Evolutionary conservation across 176 grass and related monocot genomes (phyloP).

Genomic region (Pontederia paniculata): DNA sequence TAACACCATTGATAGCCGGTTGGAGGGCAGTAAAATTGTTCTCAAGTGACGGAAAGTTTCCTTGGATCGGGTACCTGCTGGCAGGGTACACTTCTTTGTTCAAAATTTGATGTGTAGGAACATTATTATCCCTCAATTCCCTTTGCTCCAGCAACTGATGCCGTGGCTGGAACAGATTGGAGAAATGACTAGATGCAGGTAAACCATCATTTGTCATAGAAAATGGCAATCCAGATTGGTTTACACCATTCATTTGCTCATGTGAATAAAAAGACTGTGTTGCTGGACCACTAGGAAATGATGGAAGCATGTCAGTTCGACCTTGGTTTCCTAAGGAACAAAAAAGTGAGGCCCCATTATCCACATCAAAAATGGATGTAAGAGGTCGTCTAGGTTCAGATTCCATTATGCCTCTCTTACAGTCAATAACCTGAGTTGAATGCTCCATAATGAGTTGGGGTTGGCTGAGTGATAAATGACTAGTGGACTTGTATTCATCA

Average conservation of each 20-base stretch:
- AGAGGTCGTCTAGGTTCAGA: slow-evolving; percentile 15
- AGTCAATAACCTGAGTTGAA: slow-evolving; percentile 18
- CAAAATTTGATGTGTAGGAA: slow-evolving; percentile 21
- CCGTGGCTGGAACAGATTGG: slow-evolving; percentile 8
- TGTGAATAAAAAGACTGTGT: slow-evolving; percentile 10
- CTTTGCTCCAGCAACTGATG: slow-evolving; percentile 22
- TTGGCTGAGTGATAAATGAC: slow-evolving; percentile 20
- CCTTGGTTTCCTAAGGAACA: slow-evolving; percentile 20
- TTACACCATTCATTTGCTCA: slow-evolving; percentile 18
- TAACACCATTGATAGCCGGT: slow-evolving; percentile 17
- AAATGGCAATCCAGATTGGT: slow-evolving; percentile 29
- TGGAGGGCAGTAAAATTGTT: slow-evolving; percentile 15
- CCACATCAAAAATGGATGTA: slow-evolving; percentile 20
- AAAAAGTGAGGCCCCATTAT: slow-evolving; percentile 17
- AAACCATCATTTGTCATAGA: slow-evolving; percentile 15
- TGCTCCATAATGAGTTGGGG: slow-evolving; percentile 22
- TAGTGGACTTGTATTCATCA: slow-evolving; percentile 12
- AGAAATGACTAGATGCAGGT: slow-evolving; percentile 18
- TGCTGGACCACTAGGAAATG: slow-evolving; percentile 15
- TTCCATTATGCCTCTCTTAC: slow-evolving; percentile 19
- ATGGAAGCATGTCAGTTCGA: slow-evolving; percentile 22
- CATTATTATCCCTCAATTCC: not conserved
- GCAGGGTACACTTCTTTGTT: slow-evolving; percentile 17
- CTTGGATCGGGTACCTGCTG: slow-evolving; percentile 24
- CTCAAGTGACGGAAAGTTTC: slow-evolving; percentile 20